These are phyloP conservation scores for Casuarina equisetifolia DNA, from an alignment of 306 rosid species.

Conservation along the genomic window DNA sequence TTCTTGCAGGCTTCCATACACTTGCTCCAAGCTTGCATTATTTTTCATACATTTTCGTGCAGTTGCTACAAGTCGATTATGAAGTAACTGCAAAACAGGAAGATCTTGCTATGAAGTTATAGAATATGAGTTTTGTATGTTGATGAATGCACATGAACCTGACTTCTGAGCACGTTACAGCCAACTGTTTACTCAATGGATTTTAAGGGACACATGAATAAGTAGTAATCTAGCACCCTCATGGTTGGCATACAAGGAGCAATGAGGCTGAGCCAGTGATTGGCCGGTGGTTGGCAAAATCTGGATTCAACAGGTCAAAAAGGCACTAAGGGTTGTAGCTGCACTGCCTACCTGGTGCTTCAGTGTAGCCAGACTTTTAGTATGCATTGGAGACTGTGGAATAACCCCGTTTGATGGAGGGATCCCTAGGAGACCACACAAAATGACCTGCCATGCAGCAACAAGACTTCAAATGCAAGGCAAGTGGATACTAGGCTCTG, in stretches of 20 bases:
- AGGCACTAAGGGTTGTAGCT: conserved; percentile 6
- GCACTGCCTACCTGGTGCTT: conserved; percentile 65
- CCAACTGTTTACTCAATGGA: not conserved
- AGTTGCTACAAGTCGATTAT: conserved; percentile 52
- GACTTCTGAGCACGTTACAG: not conserved
- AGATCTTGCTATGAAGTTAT: conserved; percentile 13
- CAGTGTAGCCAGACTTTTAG: conserved; percentile 72
- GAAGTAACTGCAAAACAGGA: conserved; percentile 51
- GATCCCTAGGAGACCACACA: conserved; percentile 78
- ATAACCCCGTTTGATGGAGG: conserved; percentile 87
- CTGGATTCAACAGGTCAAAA: conserved; percentile 7
- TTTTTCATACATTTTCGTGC: conserved; percentile 56
- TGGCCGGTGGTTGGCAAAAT: conserved; percentile 16
- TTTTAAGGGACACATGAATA: not conserved
- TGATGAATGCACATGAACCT: not conserved
- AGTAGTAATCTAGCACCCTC: conserved; percentile 2
- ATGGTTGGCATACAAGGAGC: not conserved
- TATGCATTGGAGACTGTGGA: conserved; percentile 93
- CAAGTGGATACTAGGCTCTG: not conserved
- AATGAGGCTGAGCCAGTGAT: not conserved
- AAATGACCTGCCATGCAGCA: conserved; percentile 54
- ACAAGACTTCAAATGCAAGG: conserved; percentile 17
- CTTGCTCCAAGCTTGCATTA: conserved; percentile 60
- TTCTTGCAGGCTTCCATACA: conserved; percentile 72
- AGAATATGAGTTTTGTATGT: conserved; percentile 1